Percentiles rank a stretch among this genome's conserved stretches.
Evolutionary conservation across 768 basidiomycete genomes (phyloP).

Genomic region (Russula vinacea): DNA sequence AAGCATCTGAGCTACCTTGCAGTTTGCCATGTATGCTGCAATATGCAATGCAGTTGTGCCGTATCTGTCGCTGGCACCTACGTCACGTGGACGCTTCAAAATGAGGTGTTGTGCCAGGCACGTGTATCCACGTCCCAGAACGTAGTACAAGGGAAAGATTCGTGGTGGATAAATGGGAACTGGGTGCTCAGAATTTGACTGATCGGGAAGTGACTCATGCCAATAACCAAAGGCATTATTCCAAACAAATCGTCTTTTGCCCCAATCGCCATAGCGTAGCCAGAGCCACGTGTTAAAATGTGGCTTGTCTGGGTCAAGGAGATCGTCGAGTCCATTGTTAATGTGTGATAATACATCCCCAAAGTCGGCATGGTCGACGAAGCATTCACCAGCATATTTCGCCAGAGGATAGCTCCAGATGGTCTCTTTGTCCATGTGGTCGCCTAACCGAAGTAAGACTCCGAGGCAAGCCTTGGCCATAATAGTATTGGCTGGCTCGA

Average conservation of each 20-base stretch:
- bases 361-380: not conserved
- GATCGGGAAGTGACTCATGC: too few relatives aligned
- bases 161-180: too few relatives aligned
- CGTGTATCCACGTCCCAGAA: not conserved
- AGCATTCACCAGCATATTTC: not conserved
- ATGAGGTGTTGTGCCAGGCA: not conserved
- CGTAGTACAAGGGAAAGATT: too few relatives aligned
- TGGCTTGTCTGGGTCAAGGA: not conserved
- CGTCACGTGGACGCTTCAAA: too few relatives aligned
- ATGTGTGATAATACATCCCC: not conserved
- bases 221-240: too few relatives aligned
- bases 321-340: not conserved
- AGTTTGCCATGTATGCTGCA: not conserved
- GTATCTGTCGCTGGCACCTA: too few relatives aligned
- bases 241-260: too few relatives aligned
- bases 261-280: not conserved
- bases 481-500: not conserved
- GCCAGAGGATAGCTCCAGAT: not conserved
- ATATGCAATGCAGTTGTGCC: not conserved
- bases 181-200: too few relatives aligned
- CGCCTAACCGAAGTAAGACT: not conserved
- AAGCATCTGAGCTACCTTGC: not conserved
- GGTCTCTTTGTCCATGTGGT: not conserved
- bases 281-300: constrained; percentile 1
- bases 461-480: not conserved